Percentiles rank a stretch among this genome's conserved stretches.
Conservation (phyloP, 1,284 basidiomycete genomes). For the Meripilus lineatus region DNA sequence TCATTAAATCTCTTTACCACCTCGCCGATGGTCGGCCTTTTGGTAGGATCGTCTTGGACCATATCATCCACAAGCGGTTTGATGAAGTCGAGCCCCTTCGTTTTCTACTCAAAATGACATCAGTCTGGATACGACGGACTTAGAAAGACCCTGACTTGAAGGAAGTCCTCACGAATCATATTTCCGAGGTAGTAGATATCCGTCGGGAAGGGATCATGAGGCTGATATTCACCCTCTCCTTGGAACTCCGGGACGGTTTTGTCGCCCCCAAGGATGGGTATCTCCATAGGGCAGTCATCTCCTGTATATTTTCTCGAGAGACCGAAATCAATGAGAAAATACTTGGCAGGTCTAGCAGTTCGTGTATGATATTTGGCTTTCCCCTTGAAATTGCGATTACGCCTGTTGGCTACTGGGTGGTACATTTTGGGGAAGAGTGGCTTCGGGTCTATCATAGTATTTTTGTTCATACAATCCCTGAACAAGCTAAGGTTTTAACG, state of each 20-base stretch:
- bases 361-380: slow-evolving; percentile 22
- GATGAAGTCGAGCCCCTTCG: slow-evolving; percentile 12
- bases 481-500: slow-evolving; percentile 1
- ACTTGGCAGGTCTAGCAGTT: slow-evolving; percentile 25
- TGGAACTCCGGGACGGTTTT: too few species aligned
- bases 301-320: slow-evolving; percentile 25
- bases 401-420: slow-evolving; percentile 19
- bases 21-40: slow-evolving; percentile 10
- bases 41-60: too few species aligned
- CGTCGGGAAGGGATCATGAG: slow-evolving; percentile 11
- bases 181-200: too few species aligned
- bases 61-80: slow-evolving; percentile 1
- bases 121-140: slow-evolving; percentile 26
- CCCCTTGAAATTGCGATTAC: slow-evolving; percentile 15
- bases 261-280: slow-evolving; percentile 17
- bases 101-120: slow-evolving; percentile 12
- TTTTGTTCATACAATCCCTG: slow-evolving; percentile 35
- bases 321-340: slow-evolving; percentile 35
- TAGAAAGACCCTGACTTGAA: slow-evolving; percentile 24
- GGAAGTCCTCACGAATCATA: too few species aligned
- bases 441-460: slow-evolving; percentile 35
- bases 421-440: slow-evolving; percentile 24
- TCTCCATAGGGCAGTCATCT: slow-evolving; percentile 7
- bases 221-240: slow-evolving; percentile 20
- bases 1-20: slow-evolving; percentile 9